A percentile compares a stretch with the other conserved stretches of the same genome.
These are phyloP conservation scores for Gyrodon tennesseensis DNA, from an alignment of 1,284 basidiomycete genomes.

Conservation along the genomic window DNA sequence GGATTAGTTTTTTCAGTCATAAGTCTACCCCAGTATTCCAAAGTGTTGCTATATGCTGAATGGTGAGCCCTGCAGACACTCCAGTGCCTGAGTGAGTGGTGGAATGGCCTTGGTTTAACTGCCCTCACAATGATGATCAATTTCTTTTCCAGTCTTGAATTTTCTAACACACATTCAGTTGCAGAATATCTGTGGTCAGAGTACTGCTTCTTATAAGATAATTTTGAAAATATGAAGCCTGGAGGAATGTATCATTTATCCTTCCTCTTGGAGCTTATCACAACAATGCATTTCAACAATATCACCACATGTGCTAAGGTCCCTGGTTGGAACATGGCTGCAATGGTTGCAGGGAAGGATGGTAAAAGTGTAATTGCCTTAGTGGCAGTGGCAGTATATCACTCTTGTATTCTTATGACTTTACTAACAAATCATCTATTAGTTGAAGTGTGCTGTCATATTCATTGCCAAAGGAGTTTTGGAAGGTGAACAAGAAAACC, in stretches of 20 bases:
- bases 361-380: not conserved
- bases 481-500: not conserved
- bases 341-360: not conserved
- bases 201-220: not conserved
- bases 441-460: not conserved
- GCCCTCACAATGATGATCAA: constrained; percentile 9
- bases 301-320: not conserved
- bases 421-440: not conserved
- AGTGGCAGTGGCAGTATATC: not conserved
- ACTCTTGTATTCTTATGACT: not conserved
- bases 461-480: not conserved
- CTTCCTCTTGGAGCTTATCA: not conserved
- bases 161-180: not conserved
- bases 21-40: not conserved
- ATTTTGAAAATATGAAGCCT: not conserved
- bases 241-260: not conserved
- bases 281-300: not conserved
- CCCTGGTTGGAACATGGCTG: not conserved
- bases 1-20: constrained; percentile 13
- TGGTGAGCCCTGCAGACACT: not conserved
- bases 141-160: constrained; percentile 10
- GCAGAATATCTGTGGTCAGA: not conserved
- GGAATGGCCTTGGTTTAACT: constrained; percentile 18
- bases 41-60: not conserved
- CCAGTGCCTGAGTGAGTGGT: constrained; percentile 21